A percentile compares a stretch with the other conserved stretches of the same genome.
Evolutionary conservation across 306 rosid species (phyloP).

Genomic region (Pyrus communis): DNA sequence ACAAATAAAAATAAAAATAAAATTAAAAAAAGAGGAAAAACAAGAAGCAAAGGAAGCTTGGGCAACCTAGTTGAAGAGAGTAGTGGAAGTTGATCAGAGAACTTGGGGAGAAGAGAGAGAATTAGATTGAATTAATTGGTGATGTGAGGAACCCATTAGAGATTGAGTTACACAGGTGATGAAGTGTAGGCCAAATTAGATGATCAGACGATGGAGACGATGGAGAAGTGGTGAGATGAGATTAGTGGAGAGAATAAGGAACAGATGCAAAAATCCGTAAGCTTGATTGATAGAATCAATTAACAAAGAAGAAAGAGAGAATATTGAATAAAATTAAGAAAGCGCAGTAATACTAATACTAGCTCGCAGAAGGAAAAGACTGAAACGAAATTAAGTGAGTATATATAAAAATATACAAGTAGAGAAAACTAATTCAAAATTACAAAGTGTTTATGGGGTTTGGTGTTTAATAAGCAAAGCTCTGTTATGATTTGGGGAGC

Average conservation of each 20-base stretch:
- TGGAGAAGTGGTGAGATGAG: slow-evolving; percentile 19
- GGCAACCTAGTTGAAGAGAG: neutral
- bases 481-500: slow-evolving; percentile 24
- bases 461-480: neutral
- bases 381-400: slow-evolving; percentile 1
- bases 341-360: slow-evolving; percentile 3
- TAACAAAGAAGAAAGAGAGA: slow-evolving; percentile 17
- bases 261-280: slow-evolving; percentile 46
- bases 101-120: slow-evolving; percentile 13
- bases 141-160: neutral
- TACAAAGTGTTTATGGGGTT: slow-evolving; percentile 4
- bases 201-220: slow-evolving; percentile 14
- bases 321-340: slow-evolving; percentile 1
- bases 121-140: slow-evolving; percentile 32
- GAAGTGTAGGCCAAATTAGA: slow-evolving; percentile 3
- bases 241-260: slow-evolving; percentile 25
- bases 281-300: slow-evolving; percentile 36
- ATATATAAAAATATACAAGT: neutral
- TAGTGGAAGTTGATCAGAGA: neutral
- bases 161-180: slow-evolving; percentile 16
- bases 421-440: slow-evolving; percentile 6
- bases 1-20: too few relatives aligned
- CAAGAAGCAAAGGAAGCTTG: neutral
- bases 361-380: slow-evolving; percentile 7
- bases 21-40: neutral